Evolutionary conservation across 176 grass and related monocot genomes (phyloP).

Genomic region (Oryza meridionalis): DNA sequence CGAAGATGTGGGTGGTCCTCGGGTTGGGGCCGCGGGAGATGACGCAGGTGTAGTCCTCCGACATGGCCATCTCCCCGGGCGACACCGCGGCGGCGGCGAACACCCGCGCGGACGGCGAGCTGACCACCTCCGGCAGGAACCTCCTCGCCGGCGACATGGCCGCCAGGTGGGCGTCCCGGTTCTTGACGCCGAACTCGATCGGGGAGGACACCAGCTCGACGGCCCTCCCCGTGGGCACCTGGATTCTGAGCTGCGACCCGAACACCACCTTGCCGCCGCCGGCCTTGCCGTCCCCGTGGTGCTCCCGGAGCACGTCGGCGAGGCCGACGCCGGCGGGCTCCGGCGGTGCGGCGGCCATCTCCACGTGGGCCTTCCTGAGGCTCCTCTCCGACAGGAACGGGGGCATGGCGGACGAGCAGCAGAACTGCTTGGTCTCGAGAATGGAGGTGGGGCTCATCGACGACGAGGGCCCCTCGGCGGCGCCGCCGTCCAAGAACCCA

Average conservation of each 20-base stretch:
- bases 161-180: constrained; percentile 70
- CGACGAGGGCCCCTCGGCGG: constrained; percentile 35
- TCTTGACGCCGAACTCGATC: constrained; percentile 93
- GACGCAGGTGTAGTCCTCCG: constrained; percentile 95
- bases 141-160: constrained; percentile 67
- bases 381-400: constrained; percentile 60
- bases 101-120: constrained; percentile 51
- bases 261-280: constrained; percentile 67
- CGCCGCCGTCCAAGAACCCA: constrained; percentile 51
- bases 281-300: constrained; percentile 45
- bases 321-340: constrained; percentile 62
- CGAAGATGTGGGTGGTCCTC: constrained; percentile 86
- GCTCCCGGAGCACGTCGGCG: constrained; percentile 68
- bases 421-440: constrained; percentile 73
- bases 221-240: constrained; percentile 60
- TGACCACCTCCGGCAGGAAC: constrained; percentile 51
- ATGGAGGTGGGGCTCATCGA: constrained; percentile 93
- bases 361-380: constrained; percentile 42
- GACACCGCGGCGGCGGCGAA: constrained; percentile 46
- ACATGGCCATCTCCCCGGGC: constrained; percentile 59
- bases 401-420: constrained; percentile 49
- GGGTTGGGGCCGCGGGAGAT: constrained; percentile 92
- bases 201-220: constrained; percentile 56
- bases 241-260: constrained; percentile 82
- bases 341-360: background rate